These are phyloP conservation scores for Lactuca sativa DNA, from an alignment of 129 eudicot species.

Conservation along the genomic window DNA sequence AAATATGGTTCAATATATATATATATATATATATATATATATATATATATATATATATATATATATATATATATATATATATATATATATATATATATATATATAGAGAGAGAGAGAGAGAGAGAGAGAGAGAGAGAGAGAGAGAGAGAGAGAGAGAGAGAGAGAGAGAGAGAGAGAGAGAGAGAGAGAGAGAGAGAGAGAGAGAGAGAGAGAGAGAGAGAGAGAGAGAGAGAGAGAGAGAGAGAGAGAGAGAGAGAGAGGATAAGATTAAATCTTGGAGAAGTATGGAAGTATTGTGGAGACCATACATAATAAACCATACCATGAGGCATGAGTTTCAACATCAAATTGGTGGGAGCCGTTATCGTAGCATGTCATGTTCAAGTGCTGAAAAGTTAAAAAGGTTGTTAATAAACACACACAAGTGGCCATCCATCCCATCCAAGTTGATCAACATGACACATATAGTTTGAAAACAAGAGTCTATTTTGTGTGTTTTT, in stretches of 20 bases:
- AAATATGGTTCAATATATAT: too few species aligned
- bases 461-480: background rate
- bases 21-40: background rate
- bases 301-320: constrained; percentile 30
- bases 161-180: too few species aligned
- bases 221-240: background rate
- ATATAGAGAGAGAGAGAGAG: too few species aligned
- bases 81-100: background rate
- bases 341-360: constrained; percentile 36
- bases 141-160: too few species aligned
- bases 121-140: too few species aligned
- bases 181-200: too few species aligned
- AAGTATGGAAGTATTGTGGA: constrained; percentile 26
- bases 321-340: constrained; percentile 10
- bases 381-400: constrained; percentile 36
- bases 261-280: constrained; percentile 17
- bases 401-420: constrained; percentile 47
- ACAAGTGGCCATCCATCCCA: constrained; percentile 38
- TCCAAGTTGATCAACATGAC: constrained; percentile 33
- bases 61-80: constrained; percentile 1
- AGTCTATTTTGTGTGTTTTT: too few species aligned
- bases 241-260: background rate
- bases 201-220: too few species aligned
- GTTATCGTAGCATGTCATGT: constrained; percentile 30
- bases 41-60: constrained; percentile 3